phyloP scores from a whole-genome alignment of 768 basidiomycete species.

The Harrya chromipes region DNA sequence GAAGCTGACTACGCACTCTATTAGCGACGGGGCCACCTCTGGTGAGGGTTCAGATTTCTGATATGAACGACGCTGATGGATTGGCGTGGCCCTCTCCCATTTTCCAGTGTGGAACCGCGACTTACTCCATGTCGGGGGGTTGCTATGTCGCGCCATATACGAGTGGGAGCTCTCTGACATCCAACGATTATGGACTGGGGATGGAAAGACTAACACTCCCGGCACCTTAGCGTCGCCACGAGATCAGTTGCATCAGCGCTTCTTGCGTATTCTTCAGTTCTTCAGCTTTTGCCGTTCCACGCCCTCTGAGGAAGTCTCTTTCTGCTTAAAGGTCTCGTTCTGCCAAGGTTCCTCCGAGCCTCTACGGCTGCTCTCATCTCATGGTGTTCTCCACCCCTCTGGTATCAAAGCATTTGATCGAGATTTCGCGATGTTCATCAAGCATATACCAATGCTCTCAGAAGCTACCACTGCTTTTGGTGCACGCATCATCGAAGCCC shows the following conservation, averaged over 20 bases:
- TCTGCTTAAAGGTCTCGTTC: constrained; percentile 69
- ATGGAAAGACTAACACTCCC: neutral
- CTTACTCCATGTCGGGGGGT: constrained; percentile 79
- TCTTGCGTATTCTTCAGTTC: constrained; percentile 11
- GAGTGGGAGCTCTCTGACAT: constrained; percentile 72
- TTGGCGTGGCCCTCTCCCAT: no score
- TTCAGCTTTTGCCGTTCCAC: constrained; percentile 36
- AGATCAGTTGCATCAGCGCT: neutral
- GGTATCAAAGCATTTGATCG: constrained; percentile 71
- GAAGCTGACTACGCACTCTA: neutral
- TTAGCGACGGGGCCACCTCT: constrained; percentile 41
- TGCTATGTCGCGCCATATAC: constrained; percentile 76
- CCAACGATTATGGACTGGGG: constrained; percentile 19
- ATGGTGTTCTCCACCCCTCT: constrained; percentile 61
- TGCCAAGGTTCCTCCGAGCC: constrained; percentile 56
- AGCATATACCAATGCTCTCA: constrained; percentile 58
- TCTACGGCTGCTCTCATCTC: constrained; percentile 71
- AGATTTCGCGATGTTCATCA: constrained; percentile 67
- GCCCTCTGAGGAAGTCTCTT: constrained; percentile 73
- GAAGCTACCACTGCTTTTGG: constrained; percentile 38
- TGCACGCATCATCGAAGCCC: constrained; percentile 49
- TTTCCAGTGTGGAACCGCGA: constrained; percentile 85
- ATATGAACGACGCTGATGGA: neutral
- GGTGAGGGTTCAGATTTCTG: constrained; percentile 33
- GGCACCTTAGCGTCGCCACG: neutral